Conservation (phyloP, 1,284 basidiomycete species). For the Rhodotorula sp. region DNA sequence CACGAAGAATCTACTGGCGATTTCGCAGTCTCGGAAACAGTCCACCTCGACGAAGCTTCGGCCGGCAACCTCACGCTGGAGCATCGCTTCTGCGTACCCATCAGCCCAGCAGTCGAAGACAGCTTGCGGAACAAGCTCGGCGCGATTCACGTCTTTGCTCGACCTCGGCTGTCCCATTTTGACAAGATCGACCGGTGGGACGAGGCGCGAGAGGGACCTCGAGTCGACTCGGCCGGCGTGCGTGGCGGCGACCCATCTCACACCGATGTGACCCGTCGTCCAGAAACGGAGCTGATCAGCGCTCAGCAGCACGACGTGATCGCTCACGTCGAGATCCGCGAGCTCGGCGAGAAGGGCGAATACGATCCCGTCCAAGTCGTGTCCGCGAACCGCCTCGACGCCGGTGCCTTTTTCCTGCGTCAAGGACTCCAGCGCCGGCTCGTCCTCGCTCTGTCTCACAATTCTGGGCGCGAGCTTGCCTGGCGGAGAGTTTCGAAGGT, state of each 20-base stretch:
- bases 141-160: constrained; percentile 82
- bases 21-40: constrained; percentile 68
- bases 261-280: constrained; percentile 66
- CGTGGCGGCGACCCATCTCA: constrained; percentile 35
- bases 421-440: constrained; percentile 90
- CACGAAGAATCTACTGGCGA: constrained; percentile 61
- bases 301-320: constrained; percentile 86
- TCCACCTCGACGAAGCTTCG: constrained; percentile 70
- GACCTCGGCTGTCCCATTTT: constrained; percentile 73
- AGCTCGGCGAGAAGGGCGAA: constrained; percentile 77
- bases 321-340: constrained; percentile 78
- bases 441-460: constrained; percentile 71
- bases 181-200: constrained; percentile 88
- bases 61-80: constrained; percentile 75
- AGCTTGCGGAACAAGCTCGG: constrained; percentile 73
- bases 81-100: constrained; percentile 72
- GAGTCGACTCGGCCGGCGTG: constrained; percentile 19
- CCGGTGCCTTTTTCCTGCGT: constrained; percentile 81
- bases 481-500: constrained; percentile 79
- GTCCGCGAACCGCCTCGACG: constrained; percentile 69
- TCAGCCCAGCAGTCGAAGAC: constrained; percentile 68
- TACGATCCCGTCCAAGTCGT: constrained; percentile 82
- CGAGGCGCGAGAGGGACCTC: constrained; percentile 64
- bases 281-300: constrained; percentile 86
- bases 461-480: constrained; percentile 81